Evolutionary conservation across 2,329 filamentous ascomycete genomes (phyloP).

Genomic region (Fusarium sulawesiense): DNA sequence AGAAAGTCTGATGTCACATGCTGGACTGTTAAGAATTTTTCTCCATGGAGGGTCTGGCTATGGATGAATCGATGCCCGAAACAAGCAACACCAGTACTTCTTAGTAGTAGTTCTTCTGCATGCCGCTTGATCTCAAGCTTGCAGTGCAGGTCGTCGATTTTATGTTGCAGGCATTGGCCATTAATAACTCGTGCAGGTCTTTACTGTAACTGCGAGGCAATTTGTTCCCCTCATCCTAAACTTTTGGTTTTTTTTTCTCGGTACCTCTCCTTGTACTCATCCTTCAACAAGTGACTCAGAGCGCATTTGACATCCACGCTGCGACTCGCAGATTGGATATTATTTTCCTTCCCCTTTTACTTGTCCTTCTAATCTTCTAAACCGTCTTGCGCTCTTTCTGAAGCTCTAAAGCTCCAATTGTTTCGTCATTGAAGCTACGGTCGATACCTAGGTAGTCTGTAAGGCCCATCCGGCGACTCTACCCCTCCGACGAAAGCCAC

Average conservation of each 20-base stretch:
- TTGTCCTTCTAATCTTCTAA: neutral
- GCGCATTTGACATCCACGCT: neutral
- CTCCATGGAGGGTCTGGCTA: constrained; percentile 15
- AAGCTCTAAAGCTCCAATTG: neutral
- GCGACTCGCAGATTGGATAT: neutral
- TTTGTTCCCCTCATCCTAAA: constrained; percentile 3
- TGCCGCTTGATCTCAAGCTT: constrained; percentile 17
- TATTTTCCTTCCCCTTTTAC: neutral
- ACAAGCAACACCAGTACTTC: constrained; percentile 24
- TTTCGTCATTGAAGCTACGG: neutral
- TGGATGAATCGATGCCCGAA: constrained; percentile 8
- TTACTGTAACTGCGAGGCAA: constrained; percentile 40
- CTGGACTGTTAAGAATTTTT: constrained; percentile 43
- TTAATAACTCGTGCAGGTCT: constrained; percentile 19
- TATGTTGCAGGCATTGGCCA: constrained; percentile 26
- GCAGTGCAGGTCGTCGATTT: constrained; percentile 39
- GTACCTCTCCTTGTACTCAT: neutral
- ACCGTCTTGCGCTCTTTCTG: neutral
- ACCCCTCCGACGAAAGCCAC: constrained; percentile 8
- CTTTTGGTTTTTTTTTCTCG: neutral
- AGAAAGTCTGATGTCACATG: constrained; percentile 45
- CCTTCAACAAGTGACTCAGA: constrained; percentile 8
- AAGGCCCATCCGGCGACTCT: constrained; percentile 4
- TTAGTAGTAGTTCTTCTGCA: constrained; percentile 12
- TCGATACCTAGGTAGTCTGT: neutral